Percentiles rank a stretch among this genome's conserved stretches.
Evolutionary conservation across 2,329 filamentous ascomycete genomes (phyloP).

Genomic region (Curvularia sp.): DNA sequence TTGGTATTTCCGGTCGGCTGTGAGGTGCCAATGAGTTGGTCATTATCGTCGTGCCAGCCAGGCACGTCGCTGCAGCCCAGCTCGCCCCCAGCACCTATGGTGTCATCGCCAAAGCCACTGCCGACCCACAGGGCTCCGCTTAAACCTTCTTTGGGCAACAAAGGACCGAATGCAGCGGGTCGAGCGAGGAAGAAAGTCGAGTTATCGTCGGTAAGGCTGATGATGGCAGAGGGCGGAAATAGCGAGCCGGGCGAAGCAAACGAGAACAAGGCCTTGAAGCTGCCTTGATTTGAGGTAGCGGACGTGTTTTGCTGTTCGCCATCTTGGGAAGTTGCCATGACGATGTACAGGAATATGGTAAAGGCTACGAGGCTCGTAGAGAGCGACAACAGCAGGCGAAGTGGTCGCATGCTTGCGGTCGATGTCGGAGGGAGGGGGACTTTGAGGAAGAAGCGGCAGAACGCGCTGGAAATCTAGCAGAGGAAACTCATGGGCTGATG

Average conservation of each 20-base stretch:
- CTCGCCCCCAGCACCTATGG: slow-evolving; percentile 75
- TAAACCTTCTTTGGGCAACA: slow-evolving; percentile 75
- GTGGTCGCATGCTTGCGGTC: slow-evolving; percentile 45
- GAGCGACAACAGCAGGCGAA: slow-evolving; percentile 52
- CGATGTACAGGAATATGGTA: slow-evolving; percentile 54
- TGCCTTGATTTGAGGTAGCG: slow-evolving; percentile 39
- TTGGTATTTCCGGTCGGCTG: slow-evolving; percentile 10
- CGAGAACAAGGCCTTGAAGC: slow-evolving; percentile 55
- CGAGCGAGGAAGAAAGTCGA: slow-evolving; percentile 95
- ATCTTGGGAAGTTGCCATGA: slow-evolving; percentile 33
- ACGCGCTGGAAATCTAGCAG: slow-evolving; percentile 31
- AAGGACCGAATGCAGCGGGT: slow-evolving; percentile 90
- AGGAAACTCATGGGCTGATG: slow-evolving; percentile 33
- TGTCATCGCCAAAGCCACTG: slow-evolving; percentile 85
- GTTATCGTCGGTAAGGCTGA: slow-evolving; percentile 96
- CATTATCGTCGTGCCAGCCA: slow-evolving; percentile 73
- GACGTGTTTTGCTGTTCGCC: slow-evolving; percentile 27
- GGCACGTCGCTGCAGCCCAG: slow-evolving; percentile 94
- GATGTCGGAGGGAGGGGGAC: slow-evolving; percentile 12
- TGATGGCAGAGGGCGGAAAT: slow-evolving; percentile 93
- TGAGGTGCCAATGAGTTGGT: slow-evolving; percentile 17
- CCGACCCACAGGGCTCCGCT: slow-evolving; percentile 94
- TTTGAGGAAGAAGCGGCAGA: slow-evolving; percentile 30
- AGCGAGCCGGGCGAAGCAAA: slow-evolving; percentile 75
- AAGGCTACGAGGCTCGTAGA: slow-evolving; percentile 54